Base-by-base conservation (phyloP, 2,329 filamentous ascomycete species). In the Colletotrichum gigasporum region DNA sequence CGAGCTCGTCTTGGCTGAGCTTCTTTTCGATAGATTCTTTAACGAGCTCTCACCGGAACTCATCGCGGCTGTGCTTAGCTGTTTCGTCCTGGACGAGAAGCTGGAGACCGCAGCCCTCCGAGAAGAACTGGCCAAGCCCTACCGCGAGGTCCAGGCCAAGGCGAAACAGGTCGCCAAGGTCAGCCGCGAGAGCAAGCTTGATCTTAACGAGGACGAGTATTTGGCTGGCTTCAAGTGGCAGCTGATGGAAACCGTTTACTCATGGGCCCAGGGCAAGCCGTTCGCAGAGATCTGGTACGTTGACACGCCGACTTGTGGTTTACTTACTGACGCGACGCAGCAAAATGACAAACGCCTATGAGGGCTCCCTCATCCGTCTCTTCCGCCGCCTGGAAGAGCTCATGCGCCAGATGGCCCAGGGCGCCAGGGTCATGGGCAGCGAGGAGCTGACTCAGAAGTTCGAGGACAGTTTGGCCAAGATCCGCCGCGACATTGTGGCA, bases 291-390 rank as follows among this genome's bases (percentile, higher is more conserved):
- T 99, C 67, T 98, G 96, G 95, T 97, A 87, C 74, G 93, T 87
- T 55, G 30, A 12, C n/a, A 12, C n/a, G 11, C 8, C 8, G 4
- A 5, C 12, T 14, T 14, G 1, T 22, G 7, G 6, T 52, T 24
- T 16, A 41, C 48, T 24, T 48, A 45, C 55, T 67, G 26, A 67
- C 62, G 47, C n/a, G 3, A 12, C 12, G 7, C 68, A 97, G 95
- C 80, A 97, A 97, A 93, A 97, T 99, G 94, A 98, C 96, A 26
- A 95, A 97, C 72, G 93, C 95, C 26, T 99, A 97, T 78, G 96
- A 99, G 81, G 96, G 96, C 65, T 97, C 93, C 63, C 83, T 99
- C 66, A 98, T 99, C 71, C 93, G 96, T 50, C 89, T 97, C 37
- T 99, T 99, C 88, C 91, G 96, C 57, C 92, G 96, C 18, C 84